These are phyloP conservation scores for Claviceps cyperi DNA, from an alignment of 2,329 filamentous ascomycete species.

Conservation along the genomic window DNA sequence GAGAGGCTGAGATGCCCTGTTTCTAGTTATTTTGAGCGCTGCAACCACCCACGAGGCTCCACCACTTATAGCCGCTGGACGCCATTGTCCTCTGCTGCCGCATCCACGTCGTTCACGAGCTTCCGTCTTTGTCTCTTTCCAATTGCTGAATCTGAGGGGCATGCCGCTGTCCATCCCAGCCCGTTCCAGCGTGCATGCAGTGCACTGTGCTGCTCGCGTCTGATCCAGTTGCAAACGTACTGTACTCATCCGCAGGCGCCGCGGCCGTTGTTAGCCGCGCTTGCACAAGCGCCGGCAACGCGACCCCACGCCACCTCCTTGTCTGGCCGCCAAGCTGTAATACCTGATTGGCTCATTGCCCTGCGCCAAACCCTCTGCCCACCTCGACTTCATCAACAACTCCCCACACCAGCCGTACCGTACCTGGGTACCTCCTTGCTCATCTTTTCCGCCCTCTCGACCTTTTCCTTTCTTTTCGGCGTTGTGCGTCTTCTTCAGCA, in stretches of 20 bases:
- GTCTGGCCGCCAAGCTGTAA: neutral
- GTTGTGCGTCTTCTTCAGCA: neutral
- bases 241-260: too few relatives aligned
- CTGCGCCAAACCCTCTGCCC: slow-evolving; percentile 1
- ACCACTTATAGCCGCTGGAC: neutral
- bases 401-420: neutral
- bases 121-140: neutral
- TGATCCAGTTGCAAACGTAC: too few relatives aligned
- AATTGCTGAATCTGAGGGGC: neutral
- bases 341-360: slow-evolving; percentile 1
- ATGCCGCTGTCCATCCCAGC: neutral
- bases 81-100: neutral
- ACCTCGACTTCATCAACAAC: neutral
- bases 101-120: neutral
- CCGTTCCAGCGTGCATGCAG: neutral
- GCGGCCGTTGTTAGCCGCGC: neutral
- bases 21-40: neutral
- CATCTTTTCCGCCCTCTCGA: neutral
- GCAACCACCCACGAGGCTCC: neutral
- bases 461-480: neutral
- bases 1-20: neutral
- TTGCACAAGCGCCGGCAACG: neutral
- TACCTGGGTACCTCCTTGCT: too few relatives aligned
- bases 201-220: too few relatives aligned
- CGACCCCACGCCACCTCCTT: neutral